Conservation (phyloP, 2,329 filamentous ascomycete species). For the Colletotrichum paranaense region DNA sequence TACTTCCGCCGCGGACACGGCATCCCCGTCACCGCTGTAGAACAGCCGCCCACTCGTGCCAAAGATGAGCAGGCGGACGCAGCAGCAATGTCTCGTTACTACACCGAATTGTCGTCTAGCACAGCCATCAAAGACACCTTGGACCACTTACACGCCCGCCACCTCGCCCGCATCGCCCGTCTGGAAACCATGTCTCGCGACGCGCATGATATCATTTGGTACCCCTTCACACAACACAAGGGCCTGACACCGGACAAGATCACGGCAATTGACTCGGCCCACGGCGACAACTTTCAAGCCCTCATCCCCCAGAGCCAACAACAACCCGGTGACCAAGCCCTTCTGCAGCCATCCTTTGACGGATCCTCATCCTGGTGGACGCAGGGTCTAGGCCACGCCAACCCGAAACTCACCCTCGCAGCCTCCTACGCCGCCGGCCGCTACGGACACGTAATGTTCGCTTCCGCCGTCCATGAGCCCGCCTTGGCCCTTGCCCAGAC, state of each 20-base stretch:
- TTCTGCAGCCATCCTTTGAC: conserved; percentile 78
- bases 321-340: conserved; percentile 35
- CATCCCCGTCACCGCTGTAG: conserved; percentile 68
- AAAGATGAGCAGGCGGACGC: conserved; percentile 58
- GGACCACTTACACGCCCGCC: conserved; percentile 61
- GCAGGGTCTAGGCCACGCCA: conserved; percentile 85
- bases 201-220: conserved; percentile 80
- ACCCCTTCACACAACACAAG: conserved; percentile 87
- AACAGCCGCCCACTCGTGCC: conserved; percentile 66
- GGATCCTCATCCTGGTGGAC: conserved; percentile 94
- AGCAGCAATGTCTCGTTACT: conserved; percentile 72
- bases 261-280: conserved; percentile 81
- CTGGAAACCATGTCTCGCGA: conserved; percentile 71
- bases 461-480: conserved; percentile 81
- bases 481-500: conserved; percentile 76
- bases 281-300: conserved; percentile 82
- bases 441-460: conserved; percentile 92
- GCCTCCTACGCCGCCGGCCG: conserved; percentile 85
- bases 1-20: conserved; percentile 73
- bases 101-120: conserved; percentile 57
- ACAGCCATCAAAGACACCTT: conserved; percentile 58
- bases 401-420: conserved; percentile 76
- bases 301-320: conserved; percentile 26
- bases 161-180: conserved; percentile 65
- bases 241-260: conserved; percentile 71